Conservation (phyloP, 176 grass and related monocot species). For the Triticum monococcum region DNA sequence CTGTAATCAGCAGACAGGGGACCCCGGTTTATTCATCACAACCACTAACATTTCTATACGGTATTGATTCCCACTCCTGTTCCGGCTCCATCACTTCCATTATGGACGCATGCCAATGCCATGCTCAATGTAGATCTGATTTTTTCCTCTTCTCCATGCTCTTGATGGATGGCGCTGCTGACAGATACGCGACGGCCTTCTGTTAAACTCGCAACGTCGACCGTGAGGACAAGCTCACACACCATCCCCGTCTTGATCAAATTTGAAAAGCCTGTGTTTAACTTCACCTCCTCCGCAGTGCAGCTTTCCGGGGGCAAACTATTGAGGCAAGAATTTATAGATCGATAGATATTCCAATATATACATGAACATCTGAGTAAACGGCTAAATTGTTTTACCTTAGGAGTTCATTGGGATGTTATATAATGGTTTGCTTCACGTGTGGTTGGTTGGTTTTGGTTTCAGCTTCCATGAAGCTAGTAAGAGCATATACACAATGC, state of each 20-base stretch:
- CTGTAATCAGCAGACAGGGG: constrained; percentile 87
- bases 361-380: background rate
- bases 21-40: constrained; percentile 60
- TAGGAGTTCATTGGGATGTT: background rate
- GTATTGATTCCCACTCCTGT: constrained; percentile 23
- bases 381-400: background rate
- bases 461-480: constrained; percentile 83
- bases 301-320: constrained; percentile 60
- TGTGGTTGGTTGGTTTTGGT: background rate
- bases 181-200: constrained; percentile 70
- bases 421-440: background rate
- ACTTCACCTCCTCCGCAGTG: constrained; percentile 78
- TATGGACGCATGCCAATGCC: background rate
- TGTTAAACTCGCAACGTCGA: constrained; percentile 66
- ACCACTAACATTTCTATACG: constrained; percentile 85
- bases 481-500: constrained; percentile 68
- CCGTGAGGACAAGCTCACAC: constrained; percentile 56
- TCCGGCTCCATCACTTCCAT: too few species aligned
- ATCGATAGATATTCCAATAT: background rate
- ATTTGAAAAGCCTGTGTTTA: constrained; percentile 91
- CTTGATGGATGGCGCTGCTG: background rate
- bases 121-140: background rate
- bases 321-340: constrained; percentile 49
- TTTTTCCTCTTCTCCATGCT: background rate
- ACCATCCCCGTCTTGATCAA: constrained; percentile 69